phyloP scores from a whole-genome alignment of 768 basidiomycete species.

The Daedalea quercina region DNA sequence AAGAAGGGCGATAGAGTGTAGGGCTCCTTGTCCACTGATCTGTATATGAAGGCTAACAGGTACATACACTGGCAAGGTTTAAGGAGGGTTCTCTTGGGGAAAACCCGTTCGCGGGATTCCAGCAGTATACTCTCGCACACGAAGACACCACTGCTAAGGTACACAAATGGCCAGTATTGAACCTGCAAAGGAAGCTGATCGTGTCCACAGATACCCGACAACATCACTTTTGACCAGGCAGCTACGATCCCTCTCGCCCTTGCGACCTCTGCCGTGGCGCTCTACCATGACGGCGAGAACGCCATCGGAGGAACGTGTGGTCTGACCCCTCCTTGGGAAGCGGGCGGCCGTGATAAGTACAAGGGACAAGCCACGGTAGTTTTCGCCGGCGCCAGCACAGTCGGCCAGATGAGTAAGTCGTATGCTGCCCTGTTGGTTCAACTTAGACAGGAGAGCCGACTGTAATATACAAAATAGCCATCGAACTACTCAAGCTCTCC shows the following conservation, averaged over 20 bases:
- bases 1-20: conserved; percentile 33
- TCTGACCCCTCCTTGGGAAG: conserved; percentile 14
- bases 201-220: conserved; percentile 27
- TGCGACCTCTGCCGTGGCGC: conserved; percentile 29
- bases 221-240: conserved; percentile 32
- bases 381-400: conserved; percentile 16
- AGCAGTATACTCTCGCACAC: conserved; percentile 21
- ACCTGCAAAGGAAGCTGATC: not conserved
- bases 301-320: not conserved
- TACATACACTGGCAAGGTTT: not conserved
- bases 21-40: conserved; percentile 4
- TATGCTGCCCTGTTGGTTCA: too few species aligned
- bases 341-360: conserved; percentile 9
- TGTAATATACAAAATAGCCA: too few species aligned
- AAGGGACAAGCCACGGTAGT: conserved; percentile 14
- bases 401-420: conserved; percentile 15
- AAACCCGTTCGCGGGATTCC: conserved; percentile 16
- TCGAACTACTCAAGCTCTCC: conserved; percentile 18
- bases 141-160: conserved; percentile 23
- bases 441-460: too few species aligned
- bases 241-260: conserved; percentile 34
- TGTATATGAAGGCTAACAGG: not conserved
- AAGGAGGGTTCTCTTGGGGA: conserved; percentile 2
- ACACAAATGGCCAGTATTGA: not conserved
- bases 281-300: conserved; percentile 22